These are phyloP conservation scores for Rauvolfia tetraphylla DNA, from an alignment of 257 asterid genomes.

Conservation along the genomic window DNA sequence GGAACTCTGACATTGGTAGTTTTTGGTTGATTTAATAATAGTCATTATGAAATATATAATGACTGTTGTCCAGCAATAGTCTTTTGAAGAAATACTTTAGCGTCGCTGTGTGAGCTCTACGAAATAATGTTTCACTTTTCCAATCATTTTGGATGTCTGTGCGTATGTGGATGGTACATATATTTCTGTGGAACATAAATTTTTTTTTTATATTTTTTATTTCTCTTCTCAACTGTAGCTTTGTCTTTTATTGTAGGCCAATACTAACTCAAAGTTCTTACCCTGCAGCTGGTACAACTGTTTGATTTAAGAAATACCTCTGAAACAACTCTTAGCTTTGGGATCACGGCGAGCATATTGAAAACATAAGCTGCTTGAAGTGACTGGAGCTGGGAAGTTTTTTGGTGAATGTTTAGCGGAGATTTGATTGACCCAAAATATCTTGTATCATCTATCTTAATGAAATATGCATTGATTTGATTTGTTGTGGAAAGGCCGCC, in stretches of 20 bases:
- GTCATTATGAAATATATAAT: no score
- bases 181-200: no score
- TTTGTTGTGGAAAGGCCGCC: slow-evolving; percentile 3
- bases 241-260: background rate
- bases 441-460: slow-evolving; percentile 2
- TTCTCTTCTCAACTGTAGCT: background rate
- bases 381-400: slow-evolving; percentile 6
- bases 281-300: slow-evolving; percentile 9
- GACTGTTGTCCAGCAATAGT: background rate
- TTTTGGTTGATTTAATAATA: background rate
- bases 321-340: background rate
- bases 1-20: background rate
- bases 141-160: background rate
- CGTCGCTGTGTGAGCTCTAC: background rate
- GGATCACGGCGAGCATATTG: slow-evolving; percentile 1
- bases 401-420: background rate
- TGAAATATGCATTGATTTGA: slow-evolving; percentile 10
- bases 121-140: background rate
- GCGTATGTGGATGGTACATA: background rate
- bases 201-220: background rate
- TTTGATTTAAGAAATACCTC: background rate
- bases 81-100: background rate
- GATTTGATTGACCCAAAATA: background rate
- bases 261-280: background rate
- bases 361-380: background rate